These are phyloP conservation scores for Nitzschia sp. DNA, from an alignment of 108 stramenopile genomes.

Conservation along the genomic window DNA sequence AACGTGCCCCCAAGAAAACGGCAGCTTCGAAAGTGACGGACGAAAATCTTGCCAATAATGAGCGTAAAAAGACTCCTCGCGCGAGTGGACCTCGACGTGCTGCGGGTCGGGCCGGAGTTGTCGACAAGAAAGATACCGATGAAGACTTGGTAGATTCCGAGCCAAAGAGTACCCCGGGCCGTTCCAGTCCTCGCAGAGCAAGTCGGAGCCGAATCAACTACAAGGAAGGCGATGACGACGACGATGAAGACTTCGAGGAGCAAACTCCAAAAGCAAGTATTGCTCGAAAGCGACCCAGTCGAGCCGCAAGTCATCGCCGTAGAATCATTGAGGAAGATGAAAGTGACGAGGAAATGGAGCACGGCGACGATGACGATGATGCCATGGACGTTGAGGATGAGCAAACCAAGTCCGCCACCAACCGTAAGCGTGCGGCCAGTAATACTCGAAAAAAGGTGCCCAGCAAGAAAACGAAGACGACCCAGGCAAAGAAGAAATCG, in stretches of 20 bases:
- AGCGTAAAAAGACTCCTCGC: neutral
- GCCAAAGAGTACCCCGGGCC: neutral
- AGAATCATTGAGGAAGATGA: neutral
- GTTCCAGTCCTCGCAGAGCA: neutral
- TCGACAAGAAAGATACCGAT: neutral
- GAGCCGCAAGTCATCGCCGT: too few species aligned
- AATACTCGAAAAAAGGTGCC: slow-evolving; percentile 7
- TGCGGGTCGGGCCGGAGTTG: too few species aligned
- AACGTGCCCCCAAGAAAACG: neutral
- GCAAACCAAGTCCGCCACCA: neutral
- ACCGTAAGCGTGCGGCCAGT: neutral
- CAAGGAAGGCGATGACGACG: neutral
- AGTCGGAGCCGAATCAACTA: neutral
- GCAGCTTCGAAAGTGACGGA: neutral
- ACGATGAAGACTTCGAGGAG: too few species aligned
- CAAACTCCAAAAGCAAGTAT: neutral
- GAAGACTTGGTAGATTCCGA: neutral
- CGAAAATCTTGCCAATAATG: neutral
- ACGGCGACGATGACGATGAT: slow-evolving; percentile 4
- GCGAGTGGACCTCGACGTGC: too few species aligned
- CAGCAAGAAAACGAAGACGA: slow-evolving; percentile 4
- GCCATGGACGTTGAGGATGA: neutral
- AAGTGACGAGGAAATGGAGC: slow-evolving; percentile 2
- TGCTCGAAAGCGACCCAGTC: neutral
- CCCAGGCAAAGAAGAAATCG: neutral